Evolutionary conservation across 1,139 yeast genomes (phyloP).

Genomic region (Saccharomyces pastorianus): DNA sequence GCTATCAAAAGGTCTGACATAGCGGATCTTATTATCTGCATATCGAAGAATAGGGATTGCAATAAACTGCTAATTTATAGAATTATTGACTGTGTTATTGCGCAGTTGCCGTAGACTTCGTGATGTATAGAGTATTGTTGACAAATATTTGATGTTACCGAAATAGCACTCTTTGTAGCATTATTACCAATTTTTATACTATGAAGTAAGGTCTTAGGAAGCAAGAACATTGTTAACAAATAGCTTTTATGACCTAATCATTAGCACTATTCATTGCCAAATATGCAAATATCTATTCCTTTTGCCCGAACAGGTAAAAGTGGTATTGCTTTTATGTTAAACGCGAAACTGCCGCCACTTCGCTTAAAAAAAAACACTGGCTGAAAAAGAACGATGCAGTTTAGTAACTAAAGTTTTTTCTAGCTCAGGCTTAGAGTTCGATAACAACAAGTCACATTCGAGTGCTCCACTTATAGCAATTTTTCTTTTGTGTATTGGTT

Average conservation of each 20-base stretch:
- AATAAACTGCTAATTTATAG: slow-evolving; percentile 15
- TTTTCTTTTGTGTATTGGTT: neutral
- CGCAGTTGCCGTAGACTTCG: slow-evolving; percentile 7
- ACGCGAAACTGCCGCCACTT: neutral
- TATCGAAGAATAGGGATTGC: slow-evolving; percentile 16
- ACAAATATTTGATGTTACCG: neutral
- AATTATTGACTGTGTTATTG: slow-evolving; percentile 16
- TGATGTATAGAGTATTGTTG: neutral
- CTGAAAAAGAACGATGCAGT: neutral
- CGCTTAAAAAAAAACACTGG: neutral
- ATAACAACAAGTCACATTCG: neutral
- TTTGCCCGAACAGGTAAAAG: neutral
- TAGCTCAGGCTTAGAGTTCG: neutral
- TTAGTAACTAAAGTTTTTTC: neutral
- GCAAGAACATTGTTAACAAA: neutral
- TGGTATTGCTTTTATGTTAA: neutral
- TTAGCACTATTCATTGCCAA: neutral
- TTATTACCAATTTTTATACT: too few species aligned
- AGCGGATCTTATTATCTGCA: slow-evolving; percentile 10
- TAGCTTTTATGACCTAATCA: neutral
- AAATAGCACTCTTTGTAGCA: neutral
- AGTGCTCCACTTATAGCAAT: neutral
- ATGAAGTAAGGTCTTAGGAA: neutral
- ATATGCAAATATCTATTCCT: neutral
- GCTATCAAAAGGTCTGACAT: slow-evolving; percentile 16